Evolutionary conservation across 441 rosid species (phyloP), one percentile per base, ranked within the genome.

Genomic region (Syzygium malaccense): DNA sequence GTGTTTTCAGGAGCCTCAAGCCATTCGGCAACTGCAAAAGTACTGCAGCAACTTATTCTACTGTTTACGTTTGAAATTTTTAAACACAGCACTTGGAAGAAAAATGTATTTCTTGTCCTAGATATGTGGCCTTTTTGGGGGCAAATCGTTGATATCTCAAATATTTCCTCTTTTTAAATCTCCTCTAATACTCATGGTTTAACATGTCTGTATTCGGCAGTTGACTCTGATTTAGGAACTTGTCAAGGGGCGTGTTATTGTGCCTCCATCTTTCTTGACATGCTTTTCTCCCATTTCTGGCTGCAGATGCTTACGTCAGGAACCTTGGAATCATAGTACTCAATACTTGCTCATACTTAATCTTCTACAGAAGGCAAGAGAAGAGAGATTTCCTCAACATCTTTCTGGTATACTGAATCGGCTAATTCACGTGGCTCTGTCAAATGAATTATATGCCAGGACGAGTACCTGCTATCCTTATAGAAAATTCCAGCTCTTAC

Each of bases 341-440:
- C 91, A 92, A 92, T 98, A 95, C 92, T 92, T 97, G 93, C 96
- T 98, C 80, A 92, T 95, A 89, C 95, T 96, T 90, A 96, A 94
- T 92, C 95, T 98, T 78, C 58, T 95, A 37, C 99, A 97, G 91
- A 96, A 94, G 93, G 99, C 98, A 32, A 95, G 96, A 58, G 99
- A 96, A 90, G 98, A 96, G 94, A 95, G 95, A 91, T 97, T 94
- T 89, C 98, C 99, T 91, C 88, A 57, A 56, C 95, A 93, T 86
- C 95, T 94, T 37, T 95, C 97, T 86, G 88, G 75, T 55, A 88
- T 90, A 64, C 91, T 97, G 89, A 90, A 93, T 87, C 92, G 96
- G 89, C 93, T 96, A 57, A 90, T 96, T 87, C 45, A 64, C 53
- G 92, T 92, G 91, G 96, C 95, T 60, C 95, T 95, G 91, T 93